Conservation (phyloP, 306 rosid genomes). For the Lupinus albus region DNA sequence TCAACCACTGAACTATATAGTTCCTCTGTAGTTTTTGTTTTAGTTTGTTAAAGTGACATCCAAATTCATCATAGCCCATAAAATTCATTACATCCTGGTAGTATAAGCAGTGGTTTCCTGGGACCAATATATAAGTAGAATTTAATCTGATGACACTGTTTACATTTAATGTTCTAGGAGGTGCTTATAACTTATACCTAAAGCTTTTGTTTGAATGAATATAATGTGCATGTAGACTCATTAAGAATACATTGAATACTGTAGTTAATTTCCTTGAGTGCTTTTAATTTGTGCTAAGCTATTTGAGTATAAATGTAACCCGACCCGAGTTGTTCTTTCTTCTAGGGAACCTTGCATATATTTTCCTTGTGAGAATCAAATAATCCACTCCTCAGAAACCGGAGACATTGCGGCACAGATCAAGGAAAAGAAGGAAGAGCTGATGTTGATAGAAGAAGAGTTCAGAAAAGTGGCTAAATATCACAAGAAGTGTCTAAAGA, state of each 20-base stretch:
- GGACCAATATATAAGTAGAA: background rate
- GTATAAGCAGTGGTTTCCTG: background rate
- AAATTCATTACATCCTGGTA: background rate
- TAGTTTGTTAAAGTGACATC: too few species aligned
- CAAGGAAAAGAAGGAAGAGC: conserved; percentile 22
- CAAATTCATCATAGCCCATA: too few species aligned
- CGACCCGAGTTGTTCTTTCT: conserved; percentile 10
- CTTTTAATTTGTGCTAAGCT: background rate
- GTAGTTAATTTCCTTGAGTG: background rate
- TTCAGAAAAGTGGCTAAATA: accelerated
- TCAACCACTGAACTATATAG: background rate
- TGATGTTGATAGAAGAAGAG: background rate
- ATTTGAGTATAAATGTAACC: conserved; percentile 25
- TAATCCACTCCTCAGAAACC: background rate
- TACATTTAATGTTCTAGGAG: background rate
- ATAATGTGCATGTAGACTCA: background rate
- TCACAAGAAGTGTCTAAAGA: background rate
- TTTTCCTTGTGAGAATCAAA: conserved; percentile 46
- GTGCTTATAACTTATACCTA: background rate
- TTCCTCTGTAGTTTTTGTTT: too few species aligned
- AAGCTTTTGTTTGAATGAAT: background rate
- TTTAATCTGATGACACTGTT: background rate
- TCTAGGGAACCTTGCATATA: conserved; percentile 50
- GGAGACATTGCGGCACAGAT: conserved; percentile 26
- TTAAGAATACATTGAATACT: background rate